Percentiles rank a stretch among this genome's conserved stretches.
Conservation (phyloP, 1,284 basidiomycete genomes). For the Ganoderma sinense region DNA sequence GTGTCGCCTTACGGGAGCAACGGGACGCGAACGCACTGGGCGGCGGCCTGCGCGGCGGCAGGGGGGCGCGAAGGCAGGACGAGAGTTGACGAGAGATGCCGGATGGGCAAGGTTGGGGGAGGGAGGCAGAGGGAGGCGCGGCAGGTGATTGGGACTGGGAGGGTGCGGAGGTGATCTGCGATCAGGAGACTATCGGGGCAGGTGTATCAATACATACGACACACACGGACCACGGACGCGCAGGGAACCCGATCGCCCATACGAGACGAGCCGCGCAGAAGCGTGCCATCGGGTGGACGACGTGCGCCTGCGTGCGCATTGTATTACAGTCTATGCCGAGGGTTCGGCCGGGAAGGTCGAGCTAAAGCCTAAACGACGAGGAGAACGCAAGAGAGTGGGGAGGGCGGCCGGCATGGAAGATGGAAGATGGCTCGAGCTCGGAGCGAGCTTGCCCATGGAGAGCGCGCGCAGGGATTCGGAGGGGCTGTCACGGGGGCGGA, state of each 20-base stretch:
- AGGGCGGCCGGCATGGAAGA: background rate
- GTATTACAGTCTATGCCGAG: too few relatives aligned
- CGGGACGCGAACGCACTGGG: background rate
- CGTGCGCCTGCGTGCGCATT: background rate
- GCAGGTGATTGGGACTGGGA: background rate
- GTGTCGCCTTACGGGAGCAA: background rate
- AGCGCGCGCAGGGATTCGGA: background rate
- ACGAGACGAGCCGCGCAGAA: background rate
- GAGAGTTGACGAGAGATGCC: too few relatives aligned
- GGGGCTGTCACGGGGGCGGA: background rate
- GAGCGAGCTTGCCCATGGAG: background rate
- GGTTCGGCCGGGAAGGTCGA: background rate
- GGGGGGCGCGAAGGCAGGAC: background rate
- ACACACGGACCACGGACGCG: background rate
- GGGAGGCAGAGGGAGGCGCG: too few relatives aligned
- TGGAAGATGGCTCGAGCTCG: background rate
- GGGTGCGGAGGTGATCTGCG: background rate
- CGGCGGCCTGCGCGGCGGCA: background rate
- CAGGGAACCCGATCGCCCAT: background rate
- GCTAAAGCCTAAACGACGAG: background rate
- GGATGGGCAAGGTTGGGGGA: too few relatives aligned
- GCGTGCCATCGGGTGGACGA: conserved; percentile 6
- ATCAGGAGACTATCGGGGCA: background rate
- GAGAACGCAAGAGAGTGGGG: background rate
- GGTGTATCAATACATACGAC: background rate